A percentile compares a stretch with the other conserved stretches of the same genome.
Conservation (phyloP, 1,284 basidiomycete genomes). For the Tremellales sp. region DNA sequence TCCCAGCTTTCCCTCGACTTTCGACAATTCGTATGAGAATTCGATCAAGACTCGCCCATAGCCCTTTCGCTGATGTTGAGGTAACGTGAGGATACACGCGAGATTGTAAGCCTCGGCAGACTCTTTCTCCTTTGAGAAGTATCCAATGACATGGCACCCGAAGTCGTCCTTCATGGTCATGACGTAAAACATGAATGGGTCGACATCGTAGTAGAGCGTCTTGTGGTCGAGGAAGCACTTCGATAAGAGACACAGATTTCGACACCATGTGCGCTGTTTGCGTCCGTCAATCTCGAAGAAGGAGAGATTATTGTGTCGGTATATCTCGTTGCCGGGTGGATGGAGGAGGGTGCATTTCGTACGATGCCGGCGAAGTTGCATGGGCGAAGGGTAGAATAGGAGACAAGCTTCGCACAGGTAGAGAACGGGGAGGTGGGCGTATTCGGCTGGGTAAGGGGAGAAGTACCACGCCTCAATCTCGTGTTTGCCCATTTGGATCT, state of each 20-base stretch:
- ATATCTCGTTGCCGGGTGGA: slow-evolving; percentile 98
- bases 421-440: slow-evolving; percentile 87
- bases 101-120: slow-evolving; percentile 98
- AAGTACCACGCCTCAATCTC: slow-evolving; percentile 99
- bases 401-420: slow-evolving; percentile 99
- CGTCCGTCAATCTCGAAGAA: slow-evolving; percentile 99
- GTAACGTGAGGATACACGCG: slow-evolving; percentile 95
- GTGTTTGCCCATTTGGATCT: slow-evolving; percentile 90
- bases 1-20: slow-evolving; percentile 91
- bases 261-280: slow-evolving; percentile 92
- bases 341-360: slow-evolving; percentile 88
- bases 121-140: slow-evolving; percentile 99
- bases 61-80: slow-evolving; percentile 93
- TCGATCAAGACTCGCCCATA: slow-evolving; percentile 96
- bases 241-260: slow-evolving; percentile 91
- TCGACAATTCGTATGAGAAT: slow-evolving; percentile 96
- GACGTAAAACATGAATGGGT: slow-evolving; percentile 98
- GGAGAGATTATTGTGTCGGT: slow-evolving; percentile 91
- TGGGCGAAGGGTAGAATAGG: slow-evolving; percentile 77
- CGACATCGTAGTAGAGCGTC: slow-evolving; percentile 99
- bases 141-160: slow-evolving; percentile 93
- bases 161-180: slow-evolving; percentile 89
- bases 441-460: slow-evolving; percentile 97
- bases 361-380: slow-evolving; percentile 87
- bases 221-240: slow-evolving; percentile 99